Conservation (phyloP, 805 yeast genomes). For the Allodekkera sacchari region DNA sequence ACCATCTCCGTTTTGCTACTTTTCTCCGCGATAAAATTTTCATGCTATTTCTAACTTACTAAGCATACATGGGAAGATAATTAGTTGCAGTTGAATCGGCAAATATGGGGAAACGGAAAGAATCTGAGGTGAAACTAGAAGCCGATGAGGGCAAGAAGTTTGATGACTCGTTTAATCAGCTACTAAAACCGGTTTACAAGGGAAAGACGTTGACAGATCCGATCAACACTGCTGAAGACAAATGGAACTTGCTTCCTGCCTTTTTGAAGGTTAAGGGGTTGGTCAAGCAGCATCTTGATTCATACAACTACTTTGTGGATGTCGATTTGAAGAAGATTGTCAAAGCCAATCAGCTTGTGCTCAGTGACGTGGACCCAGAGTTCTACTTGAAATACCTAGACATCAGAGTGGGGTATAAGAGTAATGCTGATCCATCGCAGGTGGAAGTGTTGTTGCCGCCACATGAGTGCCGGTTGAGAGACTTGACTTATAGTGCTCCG, state of each 20-base stretch:
- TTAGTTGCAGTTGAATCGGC: too few species aligned
- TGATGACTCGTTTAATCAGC: conserved; percentile 60
- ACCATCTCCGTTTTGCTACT: too few species aligned
- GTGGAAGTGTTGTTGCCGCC: conserved; percentile 72
- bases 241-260: conserved; percentile 95
- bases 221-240: conserved; percentile 86
- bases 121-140: too few species aligned
- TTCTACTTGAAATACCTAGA: conserved; percentile 89
- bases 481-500: conserved; percentile 90
- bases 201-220: conserved; percentile 86
- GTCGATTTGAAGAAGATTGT: conserved; percentile 88
- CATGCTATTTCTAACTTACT: too few species aligned
- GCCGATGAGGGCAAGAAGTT: too few species aligned
- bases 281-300: conserved; percentile 95
- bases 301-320: conserved; percentile 95
- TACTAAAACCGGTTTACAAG: conserved; percentile 71
- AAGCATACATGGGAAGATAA: too few species aligned
- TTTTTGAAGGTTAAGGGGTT: conserved; percentile 91
- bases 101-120: conserved; percentile 5
- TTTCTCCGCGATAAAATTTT: too few species aligned
- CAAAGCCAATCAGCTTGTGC: conserved; percentile 77
- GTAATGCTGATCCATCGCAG: conserved; percentile 35
- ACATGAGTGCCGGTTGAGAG: conserved; percentile 92
- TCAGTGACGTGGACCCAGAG: conserved; percentile 95
- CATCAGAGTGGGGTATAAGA: conserved; percentile 79